Conservation (phyloP, 2,329 filamentous ascomycete genomes). For the Metarhizium guizhouense region DNA sequence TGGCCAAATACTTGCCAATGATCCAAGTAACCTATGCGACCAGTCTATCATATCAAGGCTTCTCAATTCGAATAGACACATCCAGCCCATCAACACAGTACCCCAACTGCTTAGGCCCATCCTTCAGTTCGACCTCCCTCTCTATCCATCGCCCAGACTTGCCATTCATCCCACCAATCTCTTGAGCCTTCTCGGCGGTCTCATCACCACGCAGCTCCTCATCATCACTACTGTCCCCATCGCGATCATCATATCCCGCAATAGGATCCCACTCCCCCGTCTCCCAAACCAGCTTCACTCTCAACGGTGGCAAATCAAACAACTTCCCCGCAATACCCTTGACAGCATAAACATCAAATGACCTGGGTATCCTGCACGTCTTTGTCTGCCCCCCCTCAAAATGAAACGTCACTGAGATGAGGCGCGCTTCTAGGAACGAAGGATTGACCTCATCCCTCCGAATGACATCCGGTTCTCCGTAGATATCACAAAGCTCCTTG, state of each 20-base stretch:
- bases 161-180: constrained; percentile 9
- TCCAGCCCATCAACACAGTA: constrained; percentile 72
- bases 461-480: constrained; percentile 61
- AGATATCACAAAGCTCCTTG: constrained; percentile 60
- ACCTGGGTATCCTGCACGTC: constrained; percentile 55
- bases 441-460: constrained; percentile 56
- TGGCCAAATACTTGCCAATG: too few relatives aligned
- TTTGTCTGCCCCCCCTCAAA: constrained; percentile 17
- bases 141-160: constrained; percentile 57
- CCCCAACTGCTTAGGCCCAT: constrained; percentile 73
- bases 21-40: too few relatives aligned
- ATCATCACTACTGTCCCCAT: constrained; percentile 44
- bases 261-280: constrained; percentile 86
- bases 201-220: constrained; percentile 25
- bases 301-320: constrained; percentile 57
- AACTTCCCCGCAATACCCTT: constrained; percentile 67
- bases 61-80: constrained; percentile 62
- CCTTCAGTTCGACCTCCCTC: constrained; percentile 69
- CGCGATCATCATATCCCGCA: constrained; percentile 50
- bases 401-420: constrained; percentile 56
- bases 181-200: constrained; percentile 18
- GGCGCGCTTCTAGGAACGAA: constrained; percentile 70
- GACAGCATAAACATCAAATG: constrained; percentile 72
- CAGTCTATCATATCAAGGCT: constrained; percentile 8
- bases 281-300: constrained; percentile 69